Conservation (phyloP, 345 rosid species). For the Camelina neglecta region DNA sequence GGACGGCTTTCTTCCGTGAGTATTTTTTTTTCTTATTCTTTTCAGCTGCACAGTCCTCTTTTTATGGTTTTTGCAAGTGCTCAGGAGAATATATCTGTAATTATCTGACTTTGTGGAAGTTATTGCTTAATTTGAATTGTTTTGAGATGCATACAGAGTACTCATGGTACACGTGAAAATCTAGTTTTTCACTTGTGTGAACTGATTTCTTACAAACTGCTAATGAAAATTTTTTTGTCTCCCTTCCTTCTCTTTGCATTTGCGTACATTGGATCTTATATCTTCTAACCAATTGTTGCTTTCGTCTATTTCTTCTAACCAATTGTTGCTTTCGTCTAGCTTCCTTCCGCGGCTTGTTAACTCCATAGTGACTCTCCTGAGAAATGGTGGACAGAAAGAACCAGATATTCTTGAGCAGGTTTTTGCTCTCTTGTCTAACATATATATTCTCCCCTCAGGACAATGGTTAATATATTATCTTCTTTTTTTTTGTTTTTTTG, state of each 20-base stretch:
- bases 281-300: constrained; percentile 5
- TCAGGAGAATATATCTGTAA: too few species aligned
- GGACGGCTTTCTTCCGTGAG: constrained; percentile 68
- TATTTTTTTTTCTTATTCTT: constrained; percentile 14
- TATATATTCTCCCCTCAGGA: not conserved
- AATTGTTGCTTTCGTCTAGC: constrained; percentile 45
- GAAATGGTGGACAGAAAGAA: constrained; percentile 75
- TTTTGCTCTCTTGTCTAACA: not conserved
- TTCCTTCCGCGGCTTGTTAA: constrained; percentile 64
- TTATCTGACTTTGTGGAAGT: too few species aligned
- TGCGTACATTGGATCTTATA: constrained; percentile 1
- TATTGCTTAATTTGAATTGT: too few species aligned
- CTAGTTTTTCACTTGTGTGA: too few species aligned
- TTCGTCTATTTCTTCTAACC: too few species aligned
- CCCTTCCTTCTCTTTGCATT: not conserved
- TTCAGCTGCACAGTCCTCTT: not conserved
- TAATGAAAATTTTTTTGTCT: too few species aligned
- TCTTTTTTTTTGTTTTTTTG: not conserved
- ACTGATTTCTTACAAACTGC: too few species aligned
- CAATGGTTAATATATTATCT: not conserved
- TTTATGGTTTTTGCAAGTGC: too few species aligned
- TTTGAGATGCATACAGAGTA: too few species aligned
- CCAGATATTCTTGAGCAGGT: constrained; percentile 91
- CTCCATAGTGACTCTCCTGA: constrained; percentile 60
- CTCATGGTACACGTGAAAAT: too few species aligned